These are phyloP conservation scores for Jamesozyma piceae DNA, from an alignment of 805 yeast species.

Conservation along the genomic window DNA sequence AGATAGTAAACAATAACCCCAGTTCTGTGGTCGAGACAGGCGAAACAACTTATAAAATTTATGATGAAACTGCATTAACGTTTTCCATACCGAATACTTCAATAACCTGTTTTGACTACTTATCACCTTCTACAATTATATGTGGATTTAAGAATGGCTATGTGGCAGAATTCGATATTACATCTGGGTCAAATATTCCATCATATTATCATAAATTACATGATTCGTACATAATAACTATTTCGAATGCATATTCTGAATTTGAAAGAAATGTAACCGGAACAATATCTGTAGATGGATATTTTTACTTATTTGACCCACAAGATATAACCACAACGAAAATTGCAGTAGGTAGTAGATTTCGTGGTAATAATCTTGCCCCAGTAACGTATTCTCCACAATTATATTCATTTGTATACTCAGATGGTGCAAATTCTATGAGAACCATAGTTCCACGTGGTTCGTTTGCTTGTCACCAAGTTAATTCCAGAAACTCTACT, in stretches of 20 bases:
- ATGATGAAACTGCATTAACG: slow-evolving; percentile 20
- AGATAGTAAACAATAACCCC: slow-evolving; percentile 17
- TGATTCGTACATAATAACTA: slow-evolving; percentile 30
- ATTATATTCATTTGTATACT: slow-evolving; percentile 31
- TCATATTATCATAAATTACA: slow-evolving; percentile 33
- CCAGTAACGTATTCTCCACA: slow-evolving; percentile 27
- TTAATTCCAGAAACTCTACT: slow-evolving; percentile 36
- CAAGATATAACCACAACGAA: slow-evolving; percentile 27
- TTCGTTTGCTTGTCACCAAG: slow-evolving; percentile 24
- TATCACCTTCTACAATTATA: slow-evolving; percentile 36
- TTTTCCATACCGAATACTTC: slow-evolving; percentile 20
- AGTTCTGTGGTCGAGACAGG: not conserved
- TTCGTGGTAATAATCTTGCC: slow-evolving; percentile 26
- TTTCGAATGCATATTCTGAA: slow-evolving; percentile 31
- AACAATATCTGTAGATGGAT: slow-evolving; percentile 38
- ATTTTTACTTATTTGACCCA: slow-evolving; percentile 30
- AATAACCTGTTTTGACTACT: slow-evolving; percentile 42
- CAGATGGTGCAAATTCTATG: slow-evolving; percentile 35
- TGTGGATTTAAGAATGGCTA: slow-evolving; percentile 54
- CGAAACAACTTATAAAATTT: slow-evolving; percentile 7
- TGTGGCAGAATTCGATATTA: slow-evolving; percentile 45
- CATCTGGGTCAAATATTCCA: slow-evolving; percentile 24
- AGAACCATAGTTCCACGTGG: slow-evolving; percentile 33
- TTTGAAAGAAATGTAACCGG: slow-evolving; percentile 28
- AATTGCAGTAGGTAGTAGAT: slow-evolving; percentile 21